These are phyloP conservation scores for Coemansia sp. DNA, from an alignment of 192 early-diverging fungal species.

Conservation along the genomic window DNA sequence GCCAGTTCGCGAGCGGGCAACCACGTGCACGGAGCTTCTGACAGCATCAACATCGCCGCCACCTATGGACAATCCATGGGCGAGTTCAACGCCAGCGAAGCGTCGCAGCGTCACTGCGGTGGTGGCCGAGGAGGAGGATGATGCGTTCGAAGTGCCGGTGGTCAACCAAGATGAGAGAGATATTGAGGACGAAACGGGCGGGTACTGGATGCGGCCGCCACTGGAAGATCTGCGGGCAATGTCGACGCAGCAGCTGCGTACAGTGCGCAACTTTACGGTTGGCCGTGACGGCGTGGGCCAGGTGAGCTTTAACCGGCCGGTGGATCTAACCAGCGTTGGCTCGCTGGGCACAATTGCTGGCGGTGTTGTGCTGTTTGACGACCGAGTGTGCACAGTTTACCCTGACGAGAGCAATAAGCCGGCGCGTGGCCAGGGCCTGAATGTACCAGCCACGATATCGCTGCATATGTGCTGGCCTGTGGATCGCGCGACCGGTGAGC, in stretches of 20 bases:
- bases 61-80: slow-evolving; percentile 17
- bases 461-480: slow-evolving; percentile 79
- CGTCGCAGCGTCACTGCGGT: background rate
- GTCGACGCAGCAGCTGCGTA: slow-evolving; percentile 63
- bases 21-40: background rate
- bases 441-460: slow-evolving; percentile 77
- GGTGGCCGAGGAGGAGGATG: slow-evolving; percentile 5
- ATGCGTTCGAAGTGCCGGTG: background rate
- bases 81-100: background rate
- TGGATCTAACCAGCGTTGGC: slow-evolving; percentile 68
- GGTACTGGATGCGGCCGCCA: slow-evolving; percentile 76
- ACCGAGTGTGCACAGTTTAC: slow-evolving; percentile 74
- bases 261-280: slow-evolving; percentile 74
- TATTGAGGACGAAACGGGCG: slow-evolving; percentile 34
- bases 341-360: slow-evolving; percentile 72
- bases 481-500: slow-evolving; percentile 71
- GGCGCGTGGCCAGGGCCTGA: slow-evolving; percentile 79
- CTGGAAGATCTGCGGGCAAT: slow-evolving; percentile 67
- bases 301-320: slow-evolving; percentile 74
- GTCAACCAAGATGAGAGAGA: slow-evolving; percentile 5
- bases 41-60: slow-evolving; percentile 11
- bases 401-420: slow-evolving; percentile 77
- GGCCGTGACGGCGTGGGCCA: slow-evolving; percentile 66
- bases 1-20: slow-evolving; percentile 10
- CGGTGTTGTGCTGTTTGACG: slow-evolving; percentile 69